A percentile compares a stretch with the other conserved stretches of the same genome.
Conservation (phyloP, 1,284 basidiomycete species). For the Cutaneotrichosporon cavernicola region DNA sequence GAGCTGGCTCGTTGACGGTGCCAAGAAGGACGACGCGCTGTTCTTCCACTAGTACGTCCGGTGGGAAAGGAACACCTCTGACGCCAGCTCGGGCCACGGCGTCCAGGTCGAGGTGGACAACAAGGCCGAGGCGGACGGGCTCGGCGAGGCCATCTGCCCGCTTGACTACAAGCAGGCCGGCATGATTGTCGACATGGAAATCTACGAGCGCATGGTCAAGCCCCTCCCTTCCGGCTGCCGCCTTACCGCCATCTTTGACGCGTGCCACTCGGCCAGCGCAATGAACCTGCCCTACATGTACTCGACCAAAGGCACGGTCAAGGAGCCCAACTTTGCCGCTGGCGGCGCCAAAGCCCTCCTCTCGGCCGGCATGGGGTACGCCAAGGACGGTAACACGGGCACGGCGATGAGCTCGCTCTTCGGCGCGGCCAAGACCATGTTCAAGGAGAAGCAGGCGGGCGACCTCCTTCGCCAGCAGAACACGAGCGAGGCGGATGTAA, state of each 20-base stretch:
- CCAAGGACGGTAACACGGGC: constrained; percentile 66
- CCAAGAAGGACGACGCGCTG: constrained; percentile 76
- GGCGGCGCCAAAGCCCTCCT: constrained; percentile 75
- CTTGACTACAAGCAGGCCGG: constrained; percentile 70
- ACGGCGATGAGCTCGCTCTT: constrained; percentile 62
- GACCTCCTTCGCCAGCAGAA: constrained; percentile 51
- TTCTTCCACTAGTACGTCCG: constrained; percentile 78
- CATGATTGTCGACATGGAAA: constrained; percentile 69
- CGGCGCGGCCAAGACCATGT: constrained; percentile 28
- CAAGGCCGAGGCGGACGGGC: constrained; percentile 56
- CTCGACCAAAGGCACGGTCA: constrained; percentile 89
- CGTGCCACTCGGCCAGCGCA: constrained; percentile 44
- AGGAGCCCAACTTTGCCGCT: constrained; percentile 79
- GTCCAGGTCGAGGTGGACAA: constrained; percentile 70
- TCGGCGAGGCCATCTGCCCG: constrained; percentile 71
- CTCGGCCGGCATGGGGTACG: constrained; percentile 48
- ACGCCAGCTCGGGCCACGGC: constrained; percentile 65
- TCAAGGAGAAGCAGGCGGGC: constrained; percentile 35
- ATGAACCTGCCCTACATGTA: constrained; percentile 62
- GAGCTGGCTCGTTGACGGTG: constrained; percentile 80
- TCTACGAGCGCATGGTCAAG: constrained; percentile 58
- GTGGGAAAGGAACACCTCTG: neutral
- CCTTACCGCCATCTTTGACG: no score
- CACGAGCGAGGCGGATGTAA: constrained; percentile 74
- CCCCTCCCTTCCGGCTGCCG: constrained; percentile 38